phyloP scores from a whole-genome alignment of 2,329 filamentous ascomycete species.

The Aspergillus alliaceus region DNA sequence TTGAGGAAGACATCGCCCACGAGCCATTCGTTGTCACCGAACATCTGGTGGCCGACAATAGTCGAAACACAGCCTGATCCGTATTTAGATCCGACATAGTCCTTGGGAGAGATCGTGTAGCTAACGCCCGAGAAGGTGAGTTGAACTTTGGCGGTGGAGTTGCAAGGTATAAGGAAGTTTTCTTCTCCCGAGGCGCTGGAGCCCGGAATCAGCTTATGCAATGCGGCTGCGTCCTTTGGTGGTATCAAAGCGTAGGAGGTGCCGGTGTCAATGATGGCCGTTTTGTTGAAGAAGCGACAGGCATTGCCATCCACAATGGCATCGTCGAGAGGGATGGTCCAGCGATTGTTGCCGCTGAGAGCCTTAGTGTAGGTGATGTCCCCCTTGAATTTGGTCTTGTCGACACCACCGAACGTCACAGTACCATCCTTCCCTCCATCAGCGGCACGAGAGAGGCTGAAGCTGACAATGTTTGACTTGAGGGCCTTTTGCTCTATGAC shows the following conservation, averaged over 20 bases:
- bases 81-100: slow-evolving; percentile 61
- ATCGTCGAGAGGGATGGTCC: slow-evolving; percentile 71
- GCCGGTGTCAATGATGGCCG: slow-evolving; percentile 79
- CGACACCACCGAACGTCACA: slow-evolving; percentile 71
- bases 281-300: slow-evolving; percentile 53
- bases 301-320: slow-evolving; percentile 61
- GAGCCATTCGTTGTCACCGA: slow-evolving; percentile 67
- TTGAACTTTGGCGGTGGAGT: slow-evolving; percentile 59
- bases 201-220: slow-evolving; percentile 69
- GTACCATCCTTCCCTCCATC: slow-evolving; percentile 72
- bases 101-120: slow-evolving; percentile 67
- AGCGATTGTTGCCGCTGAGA: slow-evolving; percentile 56
- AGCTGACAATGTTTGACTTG: slow-evolving; percentile 65
- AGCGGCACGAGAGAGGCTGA: slow-evolving; percentile 66
- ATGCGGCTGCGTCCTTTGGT: slow-evolving; percentile 60
- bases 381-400: slow-evolving; percentile 67
- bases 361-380: slow-evolving; percentile 66
- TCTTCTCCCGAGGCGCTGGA: slow-evolving; percentile 57
- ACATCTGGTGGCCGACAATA: slow-evolving; percentile 70
- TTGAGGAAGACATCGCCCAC: slow-evolving; percentile 83
- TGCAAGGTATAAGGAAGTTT: slow-evolving; percentile 72
- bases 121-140: slow-evolving; percentile 67
- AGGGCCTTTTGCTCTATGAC: slow-evolving; percentile 60
- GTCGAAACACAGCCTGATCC: slow-evolving; percentile 60
- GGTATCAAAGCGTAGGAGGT: slow-evolving; percentile 79